Evolutionary conservation across 2,329 filamentous ascomycete genomes (phyloP), one percentile per base, ranked within the genome.

Genomic region (Aspergillus ustus): DNA sequence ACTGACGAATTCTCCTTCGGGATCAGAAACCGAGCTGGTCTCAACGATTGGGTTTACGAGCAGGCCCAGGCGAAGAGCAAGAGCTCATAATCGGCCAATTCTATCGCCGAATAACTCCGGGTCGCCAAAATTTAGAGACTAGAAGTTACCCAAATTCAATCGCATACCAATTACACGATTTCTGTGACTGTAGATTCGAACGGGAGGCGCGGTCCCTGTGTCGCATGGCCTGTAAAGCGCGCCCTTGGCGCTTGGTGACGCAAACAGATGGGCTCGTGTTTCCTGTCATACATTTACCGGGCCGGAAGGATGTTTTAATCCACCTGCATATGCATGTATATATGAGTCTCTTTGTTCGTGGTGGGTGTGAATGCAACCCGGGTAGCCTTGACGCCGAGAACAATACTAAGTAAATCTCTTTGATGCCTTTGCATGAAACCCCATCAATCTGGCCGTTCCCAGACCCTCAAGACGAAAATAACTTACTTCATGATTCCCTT

Each of bases 11-110:
- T 40, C 48, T 50, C 57, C 73, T 20, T 72, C 45, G 13, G 34
- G 34, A 5, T 31, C 51, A 89, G 89, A 70, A 99, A 99, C 80
- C 89, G 89, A 63, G 86, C 86, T 57, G 94, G 94, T 29, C 80
- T 98, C 61, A 99, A 99, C 73, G 95, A 99, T 78, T 99, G 95
- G 95, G 88, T 99, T 65, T 95, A 94, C 78, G 93, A 98, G 80
- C 85, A 91, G 76, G 87, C 83, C 84, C 59, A 82, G 85, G 69
- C 85, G 85, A 76, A 77, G 78, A 68, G 59, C 15, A 51, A 66
- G 17, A 73, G 65, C 60, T 69, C 69, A 46, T 73, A 66, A 69
- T 20, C 44, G 7, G 20, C 11, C 28, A 17, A 19, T 40, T 28
- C 48, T 22, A 40, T n/a, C 49, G 7, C 20, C 45, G 37, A 22